These are phyloP conservation scores for Dipteronia dyeriana DNA, from an alignment of 345 rosid species.

Conservation along the genomic window DNA sequence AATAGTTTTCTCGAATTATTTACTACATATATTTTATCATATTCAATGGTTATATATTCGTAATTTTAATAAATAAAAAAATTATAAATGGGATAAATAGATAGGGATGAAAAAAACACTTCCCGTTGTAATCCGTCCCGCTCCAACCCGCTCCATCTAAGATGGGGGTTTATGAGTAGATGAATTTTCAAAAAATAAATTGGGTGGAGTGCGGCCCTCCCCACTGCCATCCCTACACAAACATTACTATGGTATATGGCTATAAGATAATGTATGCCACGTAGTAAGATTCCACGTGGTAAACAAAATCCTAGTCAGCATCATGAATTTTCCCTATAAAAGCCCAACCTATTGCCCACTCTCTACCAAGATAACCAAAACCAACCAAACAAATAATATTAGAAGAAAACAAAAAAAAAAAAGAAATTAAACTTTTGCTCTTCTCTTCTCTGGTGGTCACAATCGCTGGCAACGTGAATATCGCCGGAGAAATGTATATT, in stretches of 20 bases:
- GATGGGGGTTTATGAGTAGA: too few relatives aligned
- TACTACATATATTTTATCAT: too few relatives aligned
- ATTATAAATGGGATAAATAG: too few relatives aligned
- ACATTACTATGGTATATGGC: too few relatives aligned
- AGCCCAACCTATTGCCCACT: slow-evolving; percentile 18
- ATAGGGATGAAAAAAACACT: too few relatives aligned
- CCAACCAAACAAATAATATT: slow-evolving; percentile 28
- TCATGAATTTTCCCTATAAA: slow-evolving; percentile 37
- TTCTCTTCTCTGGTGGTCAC: not conserved
- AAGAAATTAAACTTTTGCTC: not conserved
- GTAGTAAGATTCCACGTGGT: slow-evolving; percentile 15
- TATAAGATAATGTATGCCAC: slow-evolving; percentile 12
- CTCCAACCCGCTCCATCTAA: too few relatives aligned
- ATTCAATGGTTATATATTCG: too few relatives aligned
- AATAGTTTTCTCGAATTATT: too few relatives aligned
- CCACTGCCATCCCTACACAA: not conserved
- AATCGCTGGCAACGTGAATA: slow-evolving; percentile 33
- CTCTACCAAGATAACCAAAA: slow-evolving; percentile 17
- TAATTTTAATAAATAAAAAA: too few relatives aligned
- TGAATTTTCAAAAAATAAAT: too few relatives aligned
- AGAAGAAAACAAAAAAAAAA: not conserved
- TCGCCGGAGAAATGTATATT: slow-evolving; percentile 58
- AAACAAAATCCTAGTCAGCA: slow-evolving; percentile 40
- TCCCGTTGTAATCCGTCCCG: too few relatives aligned
- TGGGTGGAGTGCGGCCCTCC: too few relatives aligned